These are phyloP conservation scores for Dactylorhiza incarnata DNA, from an alignment of 106 monocot genomes.

Conservation along the genomic window DNA sequence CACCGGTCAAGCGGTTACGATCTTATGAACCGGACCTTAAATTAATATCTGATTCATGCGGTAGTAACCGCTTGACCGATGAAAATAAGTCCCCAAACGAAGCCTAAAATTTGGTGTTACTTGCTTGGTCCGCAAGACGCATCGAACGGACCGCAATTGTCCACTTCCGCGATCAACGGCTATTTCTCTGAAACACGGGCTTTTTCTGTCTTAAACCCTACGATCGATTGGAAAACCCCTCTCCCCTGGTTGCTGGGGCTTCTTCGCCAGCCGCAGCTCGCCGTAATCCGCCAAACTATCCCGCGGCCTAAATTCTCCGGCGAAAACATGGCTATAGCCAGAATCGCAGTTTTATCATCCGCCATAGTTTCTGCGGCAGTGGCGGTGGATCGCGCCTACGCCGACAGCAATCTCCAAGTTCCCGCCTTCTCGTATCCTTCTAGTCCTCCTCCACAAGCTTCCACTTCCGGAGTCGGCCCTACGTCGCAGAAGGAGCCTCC, in stretches of 20 bases:
- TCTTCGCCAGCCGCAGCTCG: not conserved
- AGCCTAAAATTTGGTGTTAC: no score
- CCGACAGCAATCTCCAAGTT: slow-evolving; percentile 41
- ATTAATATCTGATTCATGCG: no score
- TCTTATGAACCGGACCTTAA: no score
- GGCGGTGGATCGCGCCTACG: slow-evolving; percentile 33
- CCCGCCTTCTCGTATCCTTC: slow-evolving; percentile 22
- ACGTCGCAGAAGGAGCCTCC: not conserved
- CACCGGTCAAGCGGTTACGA: no score
- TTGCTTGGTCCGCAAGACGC: not conserved
- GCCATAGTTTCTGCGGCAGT: slow-evolving; percentile 31
- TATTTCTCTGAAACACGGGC: not conserved
- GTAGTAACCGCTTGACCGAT: no score
- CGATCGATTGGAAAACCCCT: not conserved
- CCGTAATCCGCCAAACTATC: not conserved
- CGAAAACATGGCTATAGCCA: slow-evolving; percentile 11
- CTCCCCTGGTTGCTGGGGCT: not conserved
- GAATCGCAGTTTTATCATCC: slow-evolving; percentile 22
- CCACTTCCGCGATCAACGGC: slow-evolving; percentile 8
- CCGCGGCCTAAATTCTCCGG: not conserved
- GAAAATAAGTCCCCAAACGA: no score
- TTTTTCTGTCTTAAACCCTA: slow-evolving; percentile 15
- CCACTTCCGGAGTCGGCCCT: not conserved
- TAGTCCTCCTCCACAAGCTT: not conserved
- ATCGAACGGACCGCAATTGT: slow-evolving; percentile 1